Evolutionary conservation across 352 stramenopile genomes (phyloP).

Genomic region (Pythium pectinolyticum): DNA sequence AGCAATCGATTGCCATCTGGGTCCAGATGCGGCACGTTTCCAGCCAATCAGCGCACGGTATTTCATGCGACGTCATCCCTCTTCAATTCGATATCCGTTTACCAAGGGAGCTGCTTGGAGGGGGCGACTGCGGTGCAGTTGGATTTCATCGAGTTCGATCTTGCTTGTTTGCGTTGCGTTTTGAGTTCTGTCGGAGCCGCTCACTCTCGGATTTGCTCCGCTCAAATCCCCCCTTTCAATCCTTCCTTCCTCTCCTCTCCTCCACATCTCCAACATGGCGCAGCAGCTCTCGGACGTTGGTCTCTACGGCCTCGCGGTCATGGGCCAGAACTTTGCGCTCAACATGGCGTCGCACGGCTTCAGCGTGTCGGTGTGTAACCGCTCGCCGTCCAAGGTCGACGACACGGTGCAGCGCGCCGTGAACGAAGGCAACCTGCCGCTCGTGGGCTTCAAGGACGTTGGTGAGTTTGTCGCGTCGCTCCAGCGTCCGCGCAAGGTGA

Average conservation of each 20-base stretch:
- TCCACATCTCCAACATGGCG: slow-evolving; percentile 39
- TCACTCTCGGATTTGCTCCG: slow-evolving; percentile 20
- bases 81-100: slow-evolving; percentile 13
- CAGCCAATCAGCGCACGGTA: slow-evolving; percentile 22
- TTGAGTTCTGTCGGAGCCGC: background rate
- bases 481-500: slow-evolving; percentile 94
- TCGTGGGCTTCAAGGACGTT: slow-evolving; percentile 92
- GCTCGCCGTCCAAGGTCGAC: slow-evolving; percentile 96
- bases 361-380: slow-evolving; percentile 96
- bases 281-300: slow-evolving; percentile 81
- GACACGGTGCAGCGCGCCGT: slow-evolving; percentile 94
- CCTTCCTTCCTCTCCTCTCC: slow-evolving; percentile 1
- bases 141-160: background rate
- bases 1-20: slow-evolving; percentile 23
- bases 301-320: slow-evolving; percentile 92
- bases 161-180: background rate
- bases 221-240: background rate
- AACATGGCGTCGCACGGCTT: slow-evolving; percentile 99
- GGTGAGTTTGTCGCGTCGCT: slow-evolving; percentile 93
- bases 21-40: slow-evolving; percentile 9
- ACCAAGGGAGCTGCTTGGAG: slow-evolving; percentile 15
- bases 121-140: background rate
- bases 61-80: slow-evolving; percentile 31
- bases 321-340: slow-evolving; percentile 99
- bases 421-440: slow-evolving; percentile 93